These are phyloP conservation scores for Metarhizium rileyi DNA, from an alignment of 2,329 filamentous ascomycete species.

Conservation along the genomic window DNA sequence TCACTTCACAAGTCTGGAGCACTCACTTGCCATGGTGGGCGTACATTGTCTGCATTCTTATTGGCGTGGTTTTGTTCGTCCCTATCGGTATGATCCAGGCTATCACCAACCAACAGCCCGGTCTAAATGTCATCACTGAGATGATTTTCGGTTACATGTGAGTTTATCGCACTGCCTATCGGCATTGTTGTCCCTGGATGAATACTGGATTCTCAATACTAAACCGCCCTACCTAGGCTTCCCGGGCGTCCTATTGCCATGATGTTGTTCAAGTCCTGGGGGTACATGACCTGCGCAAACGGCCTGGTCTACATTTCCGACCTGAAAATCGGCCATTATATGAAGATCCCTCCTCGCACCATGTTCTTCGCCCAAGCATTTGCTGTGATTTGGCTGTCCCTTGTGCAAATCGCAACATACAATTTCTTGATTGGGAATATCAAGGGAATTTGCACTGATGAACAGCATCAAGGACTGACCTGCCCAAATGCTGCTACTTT, in stretches of 20 bases:
- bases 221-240: constrained; percentile 11
- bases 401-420: constrained; percentile 25
- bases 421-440: constrained; percentile 36
- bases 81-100: constrained; percentile 34
- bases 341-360: constrained; percentile 39
- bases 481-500: constrained; percentile 48
- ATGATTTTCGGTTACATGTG: constrained; percentile 36
- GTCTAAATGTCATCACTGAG: constrained; percentile 36
- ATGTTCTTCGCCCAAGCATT: constrained; percentile 34
- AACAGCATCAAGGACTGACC: constrained; percentile 38
- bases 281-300: constrained; percentile 33
- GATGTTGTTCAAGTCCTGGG: constrained; percentile 37
- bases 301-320: constrained; percentile 34
- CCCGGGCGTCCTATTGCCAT: constrained; percentile 35
- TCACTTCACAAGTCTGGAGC: constrained; percentile 21
- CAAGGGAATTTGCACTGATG: constrained; percentile 35
- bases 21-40: constrained; percentile 34
- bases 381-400: constrained; percentile 24
- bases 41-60: constrained; percentile 25
- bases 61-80: constrained; percentile 28
- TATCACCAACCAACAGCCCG: constrained; percentile 35
- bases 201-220: background rate
- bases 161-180: background rate
- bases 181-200: background rate
- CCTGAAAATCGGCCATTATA: constrained; percentile 40